These are phyloP conservation scores for Fusarium longipes DNA, from an alignment of 2,329 filamentous ascomycete species.

Conservation along the genomic window DNA sequence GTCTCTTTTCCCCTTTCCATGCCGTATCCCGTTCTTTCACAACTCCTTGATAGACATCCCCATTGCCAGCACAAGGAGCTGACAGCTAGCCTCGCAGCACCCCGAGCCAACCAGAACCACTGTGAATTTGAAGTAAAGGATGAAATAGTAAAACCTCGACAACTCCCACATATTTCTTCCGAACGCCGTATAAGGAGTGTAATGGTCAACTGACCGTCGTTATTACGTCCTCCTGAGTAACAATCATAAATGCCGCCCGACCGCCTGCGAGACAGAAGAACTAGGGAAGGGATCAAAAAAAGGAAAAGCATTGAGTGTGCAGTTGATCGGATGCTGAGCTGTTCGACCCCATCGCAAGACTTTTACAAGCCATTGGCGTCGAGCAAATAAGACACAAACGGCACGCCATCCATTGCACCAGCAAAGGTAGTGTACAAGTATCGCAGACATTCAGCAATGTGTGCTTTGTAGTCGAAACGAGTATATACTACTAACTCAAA, in stretches of 20 bases:
- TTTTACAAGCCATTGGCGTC: conserved; percentile 26
- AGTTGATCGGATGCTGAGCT: conserved; percentile 9
- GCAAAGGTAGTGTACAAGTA: conserved; percentile 17
- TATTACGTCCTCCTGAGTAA: conserved; percentile 53
- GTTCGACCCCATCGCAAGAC: conserved; percentile 15
- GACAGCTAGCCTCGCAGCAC: conserved; percentile 3
- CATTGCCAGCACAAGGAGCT: neutral
- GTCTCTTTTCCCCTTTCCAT: conserved; percentile 16
- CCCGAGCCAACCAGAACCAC: conserved; percentile 12
- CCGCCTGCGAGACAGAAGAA: conserved; percentile 40
- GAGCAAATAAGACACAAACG: conserved; percentile 21
- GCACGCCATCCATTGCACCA: conserved; percentile 11
- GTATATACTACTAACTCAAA: conserved; percentile 23
- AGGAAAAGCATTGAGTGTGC: conserved; percentile 15
- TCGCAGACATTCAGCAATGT: conserved; percentile 17
- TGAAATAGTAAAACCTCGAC: conserved; percentile 38
- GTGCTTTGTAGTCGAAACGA: conserved; percentile 9
- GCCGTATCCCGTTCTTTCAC: conserved; percentile 11
- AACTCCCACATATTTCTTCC: conserved; percentile 47
- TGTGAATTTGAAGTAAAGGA: conserved; percentile 25
- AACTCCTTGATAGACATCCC: conserved; percentile 1
- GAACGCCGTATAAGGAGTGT: conserved; percentile 54
- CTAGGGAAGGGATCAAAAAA: conserved; percentile 21
- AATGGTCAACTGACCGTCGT: conserved; percentile 53
- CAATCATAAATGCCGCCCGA: conserved; percentile 45